Conservation (phyloP, 257 asterid species). For the Solanum paucissectum region DNA sequence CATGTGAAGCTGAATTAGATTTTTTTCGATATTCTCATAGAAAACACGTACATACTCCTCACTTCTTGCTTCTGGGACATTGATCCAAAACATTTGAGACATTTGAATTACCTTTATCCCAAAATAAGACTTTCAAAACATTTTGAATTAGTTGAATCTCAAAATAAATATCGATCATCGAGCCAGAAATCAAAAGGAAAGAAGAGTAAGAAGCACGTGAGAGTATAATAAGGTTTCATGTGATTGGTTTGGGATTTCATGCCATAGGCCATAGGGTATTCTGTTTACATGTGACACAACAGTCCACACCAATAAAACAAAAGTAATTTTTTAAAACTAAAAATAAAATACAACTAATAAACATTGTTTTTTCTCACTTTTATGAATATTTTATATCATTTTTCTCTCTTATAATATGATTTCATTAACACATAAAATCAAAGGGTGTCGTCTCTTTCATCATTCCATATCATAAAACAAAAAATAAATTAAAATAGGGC, state of each 20-base stretch:
- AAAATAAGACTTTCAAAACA: accelerated
- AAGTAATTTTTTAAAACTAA: not conserved
- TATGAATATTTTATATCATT: not conserved
- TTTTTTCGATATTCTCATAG: too few species aligned
- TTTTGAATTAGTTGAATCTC: not conserved
- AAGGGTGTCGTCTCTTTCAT: not conserved
- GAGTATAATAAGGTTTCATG: not conserved
- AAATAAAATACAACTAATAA: not conserved
- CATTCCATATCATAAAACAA: not conserved
- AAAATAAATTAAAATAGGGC: not conserved
- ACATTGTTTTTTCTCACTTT: not conserved
- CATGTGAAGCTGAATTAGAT: not conserved
- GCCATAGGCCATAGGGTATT: not conserved
- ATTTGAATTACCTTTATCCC: not conserved
- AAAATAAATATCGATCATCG: not conserved
- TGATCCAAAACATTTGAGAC: not conserved
- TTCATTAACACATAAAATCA: not conserved
- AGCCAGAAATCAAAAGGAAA: not conserved
- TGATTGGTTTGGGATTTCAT: not conserved
- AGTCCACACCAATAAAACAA: not conserved
- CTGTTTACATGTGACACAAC: not conserved
- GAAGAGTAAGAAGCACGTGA: not conserved
- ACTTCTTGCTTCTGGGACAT: not conserved
- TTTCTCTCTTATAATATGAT: not conserved
- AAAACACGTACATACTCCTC: not conserved